Conservation (phyloP, 2,329 filamentous ascomycete genomes). For the Mycosphaerella arachidis region DNA sequence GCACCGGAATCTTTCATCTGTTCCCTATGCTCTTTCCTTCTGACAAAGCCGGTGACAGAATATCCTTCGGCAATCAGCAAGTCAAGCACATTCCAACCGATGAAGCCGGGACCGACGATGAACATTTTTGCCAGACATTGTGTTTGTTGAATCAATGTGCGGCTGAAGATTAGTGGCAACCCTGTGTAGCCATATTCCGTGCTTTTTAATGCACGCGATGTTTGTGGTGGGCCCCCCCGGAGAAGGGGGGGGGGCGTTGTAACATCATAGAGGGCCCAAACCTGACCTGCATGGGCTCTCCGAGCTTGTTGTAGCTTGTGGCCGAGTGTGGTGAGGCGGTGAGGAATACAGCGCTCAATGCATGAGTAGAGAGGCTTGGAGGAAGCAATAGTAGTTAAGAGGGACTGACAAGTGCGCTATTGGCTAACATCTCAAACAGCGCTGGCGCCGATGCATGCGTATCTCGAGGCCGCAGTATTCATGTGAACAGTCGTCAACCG, state of each 20-base stretch:
- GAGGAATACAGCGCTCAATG: neutral
- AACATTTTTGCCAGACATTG: slow-evolving; percentile 34
- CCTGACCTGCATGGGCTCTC: neutral
- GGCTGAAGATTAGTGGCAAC: too few relatives aligned
- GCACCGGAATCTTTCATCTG: slow-evolving; percentile 37
- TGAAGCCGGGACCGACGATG: slow-evolving; percentile 46
- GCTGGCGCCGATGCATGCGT: too few relatives aligned
- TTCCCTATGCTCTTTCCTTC: slow-evolving; percentile 36
- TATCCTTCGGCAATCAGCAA: slow-evolving; percentile 39
- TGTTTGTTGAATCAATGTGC: neutral
- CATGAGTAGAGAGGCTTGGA: neutral
- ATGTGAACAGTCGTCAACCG: neutral
- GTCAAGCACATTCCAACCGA: slow-evolving; percentile 47
- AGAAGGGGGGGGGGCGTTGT: neutral
- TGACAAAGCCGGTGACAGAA: slow-evolving; percentile 40
- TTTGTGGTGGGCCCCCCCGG: too few relatives aligned
- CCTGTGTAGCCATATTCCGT: too few relatives aligned
- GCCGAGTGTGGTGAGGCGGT: neutral
- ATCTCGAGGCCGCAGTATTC: neutral
- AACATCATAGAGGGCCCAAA: slow-evolving; percentile 5
- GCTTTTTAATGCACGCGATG: neutral
- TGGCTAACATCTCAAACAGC: too few relatives aligned
- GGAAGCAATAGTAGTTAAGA: too few relatives aligned
- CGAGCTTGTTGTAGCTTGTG: neutral
- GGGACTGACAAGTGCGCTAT: too few relatives aligned